Percentiles rank a stretch among this genome's conserved stretches.
These are phyloP conservation scores for Paecilomyces sp. DNA, from an alignment of 2,329 filamentous ascomycete species.

Conservation along the genomic window DNA sequence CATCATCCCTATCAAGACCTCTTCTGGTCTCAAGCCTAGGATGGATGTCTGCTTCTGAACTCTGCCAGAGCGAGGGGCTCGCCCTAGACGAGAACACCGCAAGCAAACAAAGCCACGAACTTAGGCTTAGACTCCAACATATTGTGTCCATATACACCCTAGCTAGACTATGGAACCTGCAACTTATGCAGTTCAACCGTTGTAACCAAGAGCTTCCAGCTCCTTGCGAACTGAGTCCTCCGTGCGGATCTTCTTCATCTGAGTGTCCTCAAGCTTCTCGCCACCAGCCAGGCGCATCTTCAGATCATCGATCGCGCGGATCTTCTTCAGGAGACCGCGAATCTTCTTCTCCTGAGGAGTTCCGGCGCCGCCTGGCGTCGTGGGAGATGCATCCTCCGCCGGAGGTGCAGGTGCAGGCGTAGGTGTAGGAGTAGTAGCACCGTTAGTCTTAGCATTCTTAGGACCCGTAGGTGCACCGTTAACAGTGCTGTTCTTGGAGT, in stretches of 20 bases:
- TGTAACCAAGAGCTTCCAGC: conserved; percentile 56
- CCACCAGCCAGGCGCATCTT: conserved; percentile 93
- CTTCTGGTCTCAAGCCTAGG: neutral
- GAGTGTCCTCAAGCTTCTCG: conserved; percentile 96
- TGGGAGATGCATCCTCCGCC: conserved; percentile 17
- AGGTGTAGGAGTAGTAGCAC: conserved; percentile 20
- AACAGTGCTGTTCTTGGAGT: conserved; percentile 21
- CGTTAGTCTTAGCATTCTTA: conserved; percentile 10
- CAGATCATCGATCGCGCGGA: conserved; percentile 92
- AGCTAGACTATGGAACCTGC: neutral
- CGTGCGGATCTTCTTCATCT: conserved; percentile 95
- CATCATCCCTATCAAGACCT: neutral
- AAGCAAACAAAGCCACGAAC: neutral
- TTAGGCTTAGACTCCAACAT: neutral
- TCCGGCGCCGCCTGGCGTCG: conserved; percentile 41
- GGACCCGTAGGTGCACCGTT: conserved; percentile 12
- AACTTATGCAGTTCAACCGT: conserved; percentile 16
- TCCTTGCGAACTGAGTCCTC: conserved; percentile 80
- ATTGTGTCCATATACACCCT: neutral
- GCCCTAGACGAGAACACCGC: neutral
- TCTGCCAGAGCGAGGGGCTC: neutral
- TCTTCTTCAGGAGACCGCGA: conserved; percentile 88
- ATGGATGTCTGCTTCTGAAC: neutral
- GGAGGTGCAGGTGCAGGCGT: conserved; percentile 17
- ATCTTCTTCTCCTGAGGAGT: conserved; percentile 89